phyloP scores from a whole-genome alignment of 1,284 basidiomycete genomes.

The Pseudomicrostroma phylloplanum region DNA sequence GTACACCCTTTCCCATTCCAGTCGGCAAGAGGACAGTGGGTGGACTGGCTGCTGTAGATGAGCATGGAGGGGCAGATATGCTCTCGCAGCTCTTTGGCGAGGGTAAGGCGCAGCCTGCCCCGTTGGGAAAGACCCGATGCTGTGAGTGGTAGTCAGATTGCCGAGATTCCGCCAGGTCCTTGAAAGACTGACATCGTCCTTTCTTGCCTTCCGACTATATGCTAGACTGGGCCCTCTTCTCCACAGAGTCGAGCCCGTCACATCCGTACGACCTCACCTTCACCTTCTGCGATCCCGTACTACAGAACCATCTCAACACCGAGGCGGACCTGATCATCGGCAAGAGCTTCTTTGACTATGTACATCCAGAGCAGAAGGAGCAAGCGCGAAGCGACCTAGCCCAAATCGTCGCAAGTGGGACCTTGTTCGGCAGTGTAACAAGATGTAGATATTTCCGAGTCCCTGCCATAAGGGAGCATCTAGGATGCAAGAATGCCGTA shows the following conservation, averaged over 20 bases:
- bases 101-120: neutral
- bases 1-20: slow-evolving; percentile 3
- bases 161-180: no score
- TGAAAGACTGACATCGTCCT: no score
- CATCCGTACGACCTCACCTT: slow-evolving; percentile 61
- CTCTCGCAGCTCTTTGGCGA: neutral
- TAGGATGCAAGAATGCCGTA: slow-evolving; percentile 52
- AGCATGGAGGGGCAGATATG: neutral
- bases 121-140: slow-evolving; percentile 5
- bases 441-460: slow-evolving; percentile 56
- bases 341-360: slow-evolving; percentile 71
- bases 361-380: slow-evolving; percentile 76
- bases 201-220: no score
- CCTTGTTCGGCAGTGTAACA: slow-evolving; percentile 83
- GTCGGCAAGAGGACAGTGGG: neutral
- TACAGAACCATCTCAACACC: slow-evolving; percentile 67
- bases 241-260: slow-evolving; percentile 14
- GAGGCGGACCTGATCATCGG: slow-evolving; percentile 67
- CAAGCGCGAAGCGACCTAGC: slow-evolving; percentile 59
- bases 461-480: slow-evolving; percentile 53
- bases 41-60: slow-evolving; percentile 3
- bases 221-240: slow-evolving; percentile 29
- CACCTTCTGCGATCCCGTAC: slow-evolving; percentile 81
- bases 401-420: slow-evolving; percentile 69
- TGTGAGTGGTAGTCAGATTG: neutral